phyloP scores from a whole-genome alignment of 2,329 filamentous ascomycete genomes.

The Colletotrichum salicis region DNA sequence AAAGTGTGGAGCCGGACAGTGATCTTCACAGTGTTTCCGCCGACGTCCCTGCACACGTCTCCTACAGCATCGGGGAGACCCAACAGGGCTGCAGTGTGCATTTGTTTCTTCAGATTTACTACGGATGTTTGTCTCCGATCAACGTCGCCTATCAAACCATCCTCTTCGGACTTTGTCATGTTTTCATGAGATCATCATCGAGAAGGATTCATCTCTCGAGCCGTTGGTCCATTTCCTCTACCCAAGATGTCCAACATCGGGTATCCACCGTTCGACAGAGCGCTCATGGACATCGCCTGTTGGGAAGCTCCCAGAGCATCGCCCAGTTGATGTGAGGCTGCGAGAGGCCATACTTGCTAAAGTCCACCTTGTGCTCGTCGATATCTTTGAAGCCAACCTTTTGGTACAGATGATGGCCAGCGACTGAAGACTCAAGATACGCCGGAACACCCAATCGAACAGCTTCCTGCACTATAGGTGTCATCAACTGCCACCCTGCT shows the following conservation, averaged over 20 bases:
- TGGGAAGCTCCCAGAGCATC: slow-evolving; percentile 36
- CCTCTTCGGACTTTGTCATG: not conserved
- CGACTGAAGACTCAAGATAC: slow-evolving; percentile 49
- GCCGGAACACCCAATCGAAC: slow-evolving; percentile 48
- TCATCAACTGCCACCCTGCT: slow-evolving; percentile 47
- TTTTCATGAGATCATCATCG: not conserved
- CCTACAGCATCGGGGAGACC: not conserved
- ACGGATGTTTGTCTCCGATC: slow-evolving; percentile 1
- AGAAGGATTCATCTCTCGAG: not conserved
- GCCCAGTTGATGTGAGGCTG: slow-evolving; percentile 27
- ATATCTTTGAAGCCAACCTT: slow-evolving; percentile 49
- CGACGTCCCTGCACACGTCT: not conserved
- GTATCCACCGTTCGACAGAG: not conserved
- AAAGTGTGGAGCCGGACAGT: not conserved
- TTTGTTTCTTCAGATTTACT: not conserved
- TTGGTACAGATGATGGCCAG: slow-evolving; percentile 47
- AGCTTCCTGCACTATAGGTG: slow-evolving; percentile 49
- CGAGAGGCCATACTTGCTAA: slow-evolving; percentile 22
- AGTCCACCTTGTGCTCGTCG: slow-evolving; percentile 29
- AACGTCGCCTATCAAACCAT: slow-evolving; percentile 1
- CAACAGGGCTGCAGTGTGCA: not conserved
- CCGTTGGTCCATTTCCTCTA: not conserved
- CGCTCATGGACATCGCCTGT: slow-evolving; percentile 13
- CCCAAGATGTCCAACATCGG: not conserved
- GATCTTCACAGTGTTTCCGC: not conserved